Percentiles rank a stretch among this genome's conserved stretches.
Conservation (phyloP, 2,329 filamentous ascomycete genomes). For the Capronia coronata region DNA sequence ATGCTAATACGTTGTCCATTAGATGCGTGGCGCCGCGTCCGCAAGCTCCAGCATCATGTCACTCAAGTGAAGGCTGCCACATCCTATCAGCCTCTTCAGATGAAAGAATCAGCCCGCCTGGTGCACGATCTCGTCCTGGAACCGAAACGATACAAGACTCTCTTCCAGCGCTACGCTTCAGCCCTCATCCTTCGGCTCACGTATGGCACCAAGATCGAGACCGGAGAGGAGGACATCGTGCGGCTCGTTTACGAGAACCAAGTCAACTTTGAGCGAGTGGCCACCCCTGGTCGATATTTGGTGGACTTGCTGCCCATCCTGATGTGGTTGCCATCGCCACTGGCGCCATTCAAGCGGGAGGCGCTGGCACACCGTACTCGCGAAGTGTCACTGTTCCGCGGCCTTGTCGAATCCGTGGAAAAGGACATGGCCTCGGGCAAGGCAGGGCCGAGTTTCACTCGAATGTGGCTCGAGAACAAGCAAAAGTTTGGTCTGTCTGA, state of each 20-base stretch:
- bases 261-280: slow-evolving; percentile 34
- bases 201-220: slow-evolving; percentile 34
- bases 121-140: slow-evolving; percentile 31
- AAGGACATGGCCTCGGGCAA: slow-evolving; percentile 24
- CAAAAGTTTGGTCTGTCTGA: slow-evolving; percentile 27
- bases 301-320: slow-evolving; percentile 33
- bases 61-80: slow-evolving; percentile 31
- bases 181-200: slow-evolving; percentile 36
- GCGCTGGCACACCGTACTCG: slow-evolving; percentile 26
- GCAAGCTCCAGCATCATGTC: slow-evolving; percentile 34
- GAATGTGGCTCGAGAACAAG: slow-evolving; percentile 28
- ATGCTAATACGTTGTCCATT: too few species aligned
- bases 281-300: slow-evolving; percentile 35
- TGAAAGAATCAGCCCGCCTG: slow-evolving; percentile 31
- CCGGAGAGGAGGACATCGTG: slow-evolving; percentile 33
- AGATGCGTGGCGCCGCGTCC: slow-evolving; percentile 31
- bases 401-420: too few species aligned
- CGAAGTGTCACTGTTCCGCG: slow-evolving; percentile 30
- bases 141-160: slow-evolving; percentile 33
- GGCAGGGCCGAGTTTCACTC: slow-evolving; percentile 25
- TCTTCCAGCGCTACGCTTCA: slow-evolving; percentile 36
- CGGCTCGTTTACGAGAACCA: slow-evolving; percentile 33
- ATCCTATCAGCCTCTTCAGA: slow-evolving; percentile 32
- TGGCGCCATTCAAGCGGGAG: slow-evolving; percentile 34
- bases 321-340: slow-evolving; percentile 28